Base-by-base conservation (phyloP, 257 asterid genomes). In the Sherardia arvensis region DNA sequence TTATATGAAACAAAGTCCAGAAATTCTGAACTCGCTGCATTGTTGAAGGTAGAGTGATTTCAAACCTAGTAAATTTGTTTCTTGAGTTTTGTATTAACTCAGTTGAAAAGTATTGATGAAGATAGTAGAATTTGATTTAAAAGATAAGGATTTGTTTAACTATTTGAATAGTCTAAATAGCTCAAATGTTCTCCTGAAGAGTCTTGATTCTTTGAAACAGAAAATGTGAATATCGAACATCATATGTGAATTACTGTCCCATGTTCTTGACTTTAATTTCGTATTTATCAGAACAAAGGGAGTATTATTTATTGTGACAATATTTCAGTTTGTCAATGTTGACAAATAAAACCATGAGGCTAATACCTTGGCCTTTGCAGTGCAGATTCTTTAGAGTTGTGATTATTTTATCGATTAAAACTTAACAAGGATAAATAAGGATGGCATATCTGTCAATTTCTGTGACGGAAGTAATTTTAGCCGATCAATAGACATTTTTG, bases 21-120 rank as follows among this genome's bases (percentile, higher is more conserved):
- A n/a, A n/a, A n/a, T n/a, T 54, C 85, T 22, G 98, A 88, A 75
- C 87, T 92, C 8, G 88, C 85, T 7, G 87, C 90, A 12, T 77
- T 92, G 87, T 70, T 88, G 40, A 88, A 80, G 85, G 98, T 91
- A 68, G 58, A 47, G 40, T 51, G 20, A 12, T 43, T 15, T 15
- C 7, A 43, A 15, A n/a, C 51, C 43, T 34, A 0, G 9, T 34
- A 34, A 10, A 34, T n/a, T n/a, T n/a, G n/a, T n/a, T n/a, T n/a
- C n/a, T n/a, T n/a, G n/a, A n/a, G n/a, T n/a, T n/a, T n/a, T n/a
- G n/a, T n/a, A n/a, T n/a, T n/a, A n/a, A n/a, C n/a, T n/a, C n/a
- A n/a, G n/a, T n/a, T 43, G 20, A 43, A 20, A 43, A 9, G 47
- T 38, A 9, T 38, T 38, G 47, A 11, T 43, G 51, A 43, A 43